These are phyloP conservation scores for Rhodosporidiobolus sp. DNA, from an alignment of 768 basidiomycete species.

Conservation along the genomic window DNA sequence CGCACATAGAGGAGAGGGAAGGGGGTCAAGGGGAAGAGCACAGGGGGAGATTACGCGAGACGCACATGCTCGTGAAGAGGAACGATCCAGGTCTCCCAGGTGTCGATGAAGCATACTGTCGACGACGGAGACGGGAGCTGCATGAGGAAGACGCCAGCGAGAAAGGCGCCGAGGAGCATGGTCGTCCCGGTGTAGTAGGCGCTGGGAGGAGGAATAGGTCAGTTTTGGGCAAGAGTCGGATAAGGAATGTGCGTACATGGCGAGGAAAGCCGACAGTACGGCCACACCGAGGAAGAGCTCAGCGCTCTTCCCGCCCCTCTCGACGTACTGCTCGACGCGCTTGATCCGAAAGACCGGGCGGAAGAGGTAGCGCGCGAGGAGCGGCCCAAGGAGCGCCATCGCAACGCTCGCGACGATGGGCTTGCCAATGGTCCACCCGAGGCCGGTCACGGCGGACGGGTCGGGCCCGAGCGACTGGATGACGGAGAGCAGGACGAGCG, in stretches of 20 bases:
- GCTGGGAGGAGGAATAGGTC: conserved; percentile 4
- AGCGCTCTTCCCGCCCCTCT: not conserved
- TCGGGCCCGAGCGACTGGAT: conserved; percentile 47
- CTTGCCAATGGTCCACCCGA: conserved; percentile 53
- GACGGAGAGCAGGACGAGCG: conserved; percentile 61
- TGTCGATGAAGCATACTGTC: conserved; percentile 31
- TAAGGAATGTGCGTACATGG: conserved; percentile 14
- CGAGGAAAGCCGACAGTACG: conserved; percentile 25
- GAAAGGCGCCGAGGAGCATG: conserved; percentile 63
- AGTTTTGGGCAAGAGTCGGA: not conserved
- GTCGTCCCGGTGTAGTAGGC: conserved; percentile 59
- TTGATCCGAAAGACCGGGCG: conserved; percentile 38
- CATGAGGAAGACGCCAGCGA: conserved; percentile 58
- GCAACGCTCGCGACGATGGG: conserved; percentile 60
- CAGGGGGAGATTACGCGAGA: too few relatives aligned
- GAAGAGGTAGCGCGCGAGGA: conserved; percentile 48
- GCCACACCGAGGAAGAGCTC: conserved; percentile 18
- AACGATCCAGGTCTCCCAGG: conserved; percentile 51
- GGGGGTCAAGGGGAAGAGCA: too few relatives aligned
- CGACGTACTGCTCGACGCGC: not conserved
- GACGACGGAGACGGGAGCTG: conserved; percentile 43
- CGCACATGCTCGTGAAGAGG: conserved; percentile 49
- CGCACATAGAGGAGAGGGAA: not conserved
- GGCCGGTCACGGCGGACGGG: not conserved
- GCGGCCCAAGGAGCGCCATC: conserved; percentile 53